A percentile compares a stretch with the other conserved stretches of the same genome.
Conservation (phyloP, 495 filamentous ascomycete genomes). For the Lineolata rhizophorae region DNA sequence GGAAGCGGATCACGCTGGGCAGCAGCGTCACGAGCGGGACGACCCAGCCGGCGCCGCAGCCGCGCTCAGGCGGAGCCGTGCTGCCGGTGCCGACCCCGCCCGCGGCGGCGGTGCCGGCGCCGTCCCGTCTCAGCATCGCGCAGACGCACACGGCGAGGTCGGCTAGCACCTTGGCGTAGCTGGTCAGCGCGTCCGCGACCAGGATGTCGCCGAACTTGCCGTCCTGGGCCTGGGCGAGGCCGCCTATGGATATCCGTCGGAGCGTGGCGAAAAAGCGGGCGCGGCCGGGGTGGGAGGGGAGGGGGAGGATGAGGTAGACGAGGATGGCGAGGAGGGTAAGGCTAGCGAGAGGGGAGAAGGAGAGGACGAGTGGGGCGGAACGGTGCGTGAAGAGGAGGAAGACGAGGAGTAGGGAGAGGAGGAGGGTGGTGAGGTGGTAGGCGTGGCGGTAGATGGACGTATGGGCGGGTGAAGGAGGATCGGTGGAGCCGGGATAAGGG, state of each 20-base stretch:
- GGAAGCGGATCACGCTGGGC: slow-evolving; percentile 65
- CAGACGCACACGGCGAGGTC: slow-evolving; percentile 76
- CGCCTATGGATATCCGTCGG: slow-evolving; percentile 51
- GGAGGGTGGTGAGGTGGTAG: slow-evolving; percentile 43
- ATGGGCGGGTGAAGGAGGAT: slow-evolving; percentile 57
- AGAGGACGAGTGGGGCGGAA: slow-evolving; percentile 38
- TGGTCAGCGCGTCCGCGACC: slow-evolving; percentile 85
- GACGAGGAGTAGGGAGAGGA: slow-evolving; percentile 42
- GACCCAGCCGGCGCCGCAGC: slow-evolving; percentile 50
- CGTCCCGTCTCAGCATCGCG: slow-evolving; percentile 92
- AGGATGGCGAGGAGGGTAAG: slow-evolving; percentile 50
- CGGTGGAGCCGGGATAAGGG: slow-evolving; percentile 36
- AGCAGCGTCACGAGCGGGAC: slow-evolving; percentile 64
- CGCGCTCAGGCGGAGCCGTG: slow-evolving; percentile 59
- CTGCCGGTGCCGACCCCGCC: slow-evolving; percentile 37
- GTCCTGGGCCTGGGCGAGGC: slow-evolving; percentile 56
- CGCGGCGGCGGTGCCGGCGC: no score
- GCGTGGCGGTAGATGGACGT: slow-evolving; percentile 67
- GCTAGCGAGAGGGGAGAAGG: slow-evolving; percentile 64
- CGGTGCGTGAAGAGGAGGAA: slow-evolving; percentile 71
- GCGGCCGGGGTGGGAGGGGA: slow-evolving; percentile 52
- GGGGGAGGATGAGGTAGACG: slow-evolving; percentile 46
- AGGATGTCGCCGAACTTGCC: slow-evolving; percentile 88
- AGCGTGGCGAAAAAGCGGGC: slow-evolving; percentile 49
- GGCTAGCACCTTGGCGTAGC: slow-evolving; percentile 75